Percentiles rank a stretch among this genome's conserved stretches.
Evolutionary conservation across 768 basidiomycete genomes (phyloP).

Genomic region (Harrya chromipes): DNA sequence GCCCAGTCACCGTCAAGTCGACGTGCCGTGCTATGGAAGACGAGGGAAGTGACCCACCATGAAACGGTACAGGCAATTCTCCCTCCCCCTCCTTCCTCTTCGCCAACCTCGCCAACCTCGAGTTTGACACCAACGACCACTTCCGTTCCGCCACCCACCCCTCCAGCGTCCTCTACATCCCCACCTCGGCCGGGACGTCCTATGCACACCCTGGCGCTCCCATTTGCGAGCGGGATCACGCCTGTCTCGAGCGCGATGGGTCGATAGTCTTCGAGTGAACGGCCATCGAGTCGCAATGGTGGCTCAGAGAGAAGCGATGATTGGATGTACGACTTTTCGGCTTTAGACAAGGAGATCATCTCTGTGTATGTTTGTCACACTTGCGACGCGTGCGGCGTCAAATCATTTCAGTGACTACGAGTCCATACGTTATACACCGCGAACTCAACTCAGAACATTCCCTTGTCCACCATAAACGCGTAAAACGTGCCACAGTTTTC

Average conservation of each 20-base stretch:
- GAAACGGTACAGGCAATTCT: conserved; percentile 65
- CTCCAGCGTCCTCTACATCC: conserved; percentile 69
- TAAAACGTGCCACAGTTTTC: conserved; percentile 12
- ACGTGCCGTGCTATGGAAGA: conserved; percentile 2
- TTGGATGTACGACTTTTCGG: conserved; percentile 76
- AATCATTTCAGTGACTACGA: too few relatives aligned
- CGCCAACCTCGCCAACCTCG: conserved; percentile 59
- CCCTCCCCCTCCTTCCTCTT: conserved; percentile 52
- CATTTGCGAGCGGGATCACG: conserved; percentile 77
- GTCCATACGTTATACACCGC: too few relatives aligned
- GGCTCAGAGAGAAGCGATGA: conserved; percentile 55
- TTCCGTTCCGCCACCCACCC: conserved; percentile 76
- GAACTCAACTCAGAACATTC: conserved; percentile 3
- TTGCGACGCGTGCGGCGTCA: too few relatives aligned
- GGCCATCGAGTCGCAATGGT: conserved; percentile 76
- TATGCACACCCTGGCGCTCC: conserved; percentile 74
- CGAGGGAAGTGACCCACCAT: conserved; percentile 55
- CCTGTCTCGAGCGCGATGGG: conserved; percentile 73
- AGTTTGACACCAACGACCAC: conserved; percentile 75
- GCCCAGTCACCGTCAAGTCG: conserved; percentile 36
- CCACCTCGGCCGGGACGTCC: conserved; percentile 66
- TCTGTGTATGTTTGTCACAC: background rate
- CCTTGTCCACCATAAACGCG: conserved; percentile 10
- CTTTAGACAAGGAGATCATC: conserved; percentile 55
- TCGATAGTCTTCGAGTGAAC: conserved; percentile 63